Base-by-base conservation (phyloP, 495 filamentous ascomycete species). In the Neurospora sp. region DNA sequence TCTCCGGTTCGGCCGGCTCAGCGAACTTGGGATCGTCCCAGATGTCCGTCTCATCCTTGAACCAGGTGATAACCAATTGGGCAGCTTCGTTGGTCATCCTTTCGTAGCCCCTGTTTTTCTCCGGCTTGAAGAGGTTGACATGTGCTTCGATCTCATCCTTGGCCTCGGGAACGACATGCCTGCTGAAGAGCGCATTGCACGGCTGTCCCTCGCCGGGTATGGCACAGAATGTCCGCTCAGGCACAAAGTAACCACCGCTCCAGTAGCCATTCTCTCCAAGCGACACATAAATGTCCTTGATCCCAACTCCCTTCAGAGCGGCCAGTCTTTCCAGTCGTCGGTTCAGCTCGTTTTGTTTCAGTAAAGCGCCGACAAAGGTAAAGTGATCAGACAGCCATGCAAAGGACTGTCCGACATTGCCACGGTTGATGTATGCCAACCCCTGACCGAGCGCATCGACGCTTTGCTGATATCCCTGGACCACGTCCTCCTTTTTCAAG, bases 121-220 rank as follows among this genome's bases (percentile, higher is more conserved):
- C 89, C 35, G 88, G 88, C 71, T 86, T 82, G 77, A 98, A 98
- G 90, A 98, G 93, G 71, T 85, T 90, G 81, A 91, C 87, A 80
- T 98, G 96, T 8, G 95, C 94, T 72, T 85, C 85, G 18, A 92
- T 88, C 82, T 99, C 96, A 72, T 97, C 93, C n/a, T 78, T 80
- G 1, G 89, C 92, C 70, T 86, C 88, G 74, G 91, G 87, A 76
- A 98, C 94, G 40, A 92, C 87, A 12, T 87, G 87, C 48, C 88
- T 85, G 38, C 82, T 80, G 83, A 85, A 85, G 85, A 94, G 76
- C 61, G 72, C 77, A 1, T 27, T 75, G 5, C 78, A 80, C 40
- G 74, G 74, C 70, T 84, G 79, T 7, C 81, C 82, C 44, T 69
- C 69, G 3, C 70, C 70, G 0, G 85, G 85, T 10, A 86, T 73